These are phyloP conservation scores for Nidula microcarpa DNA, from an alignment of 768 basidiomycete genomes.

Conservation along the genomic window DNA sequence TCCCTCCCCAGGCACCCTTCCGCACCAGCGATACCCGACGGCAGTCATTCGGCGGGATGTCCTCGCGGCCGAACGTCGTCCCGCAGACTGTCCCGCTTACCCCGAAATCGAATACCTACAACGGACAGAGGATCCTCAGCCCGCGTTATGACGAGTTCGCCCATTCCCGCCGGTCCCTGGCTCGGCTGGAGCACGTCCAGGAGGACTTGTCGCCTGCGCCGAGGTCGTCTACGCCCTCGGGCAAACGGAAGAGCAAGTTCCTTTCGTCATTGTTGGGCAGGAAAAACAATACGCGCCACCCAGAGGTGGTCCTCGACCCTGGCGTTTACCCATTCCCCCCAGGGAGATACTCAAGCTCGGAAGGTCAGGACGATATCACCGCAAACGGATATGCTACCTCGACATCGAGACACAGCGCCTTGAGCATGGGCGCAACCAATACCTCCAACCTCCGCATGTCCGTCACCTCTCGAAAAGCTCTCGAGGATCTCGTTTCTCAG, in stretches of 20 bases:
- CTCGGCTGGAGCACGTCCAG: constrained; percentile 33
- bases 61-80: constrained; percentile 50
- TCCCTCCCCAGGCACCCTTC: constrained; percentile 65
- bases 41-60: constrained; percentile 73
- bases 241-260: constrained; percentile 78
- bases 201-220: constrained; percentile 21
- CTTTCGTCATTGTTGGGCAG: constrained; percentile 66
- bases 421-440: constrained; percentile 31
- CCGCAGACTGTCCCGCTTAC: constrained; percentile 47
- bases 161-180: constrained; percentile 56
- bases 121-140: constrained; percentile 31
- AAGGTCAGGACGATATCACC: constrained; percentile 46
- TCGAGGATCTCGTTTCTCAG: constrained; percentile 81
- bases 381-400: constrained; percentile 45
- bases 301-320: constrained; percentile 29
- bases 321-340: constrained; percentile 45
- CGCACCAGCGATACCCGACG: constrained; percentile 53
- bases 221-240: constrained; percentile 30
- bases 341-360: constrained; percentile 39
- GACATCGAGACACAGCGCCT: constrained; percentile 47
- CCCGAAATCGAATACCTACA: constrained; percentile 27
- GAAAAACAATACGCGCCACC: constrained; percentile 30
- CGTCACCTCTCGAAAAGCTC: constrained; percentile 61
- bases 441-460: constrained; percentile 54
- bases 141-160: constrained; percentile 73